Base-by-base conservation (phyloP, 257 asterid species). In the Nicotiana undulata region DNA sequence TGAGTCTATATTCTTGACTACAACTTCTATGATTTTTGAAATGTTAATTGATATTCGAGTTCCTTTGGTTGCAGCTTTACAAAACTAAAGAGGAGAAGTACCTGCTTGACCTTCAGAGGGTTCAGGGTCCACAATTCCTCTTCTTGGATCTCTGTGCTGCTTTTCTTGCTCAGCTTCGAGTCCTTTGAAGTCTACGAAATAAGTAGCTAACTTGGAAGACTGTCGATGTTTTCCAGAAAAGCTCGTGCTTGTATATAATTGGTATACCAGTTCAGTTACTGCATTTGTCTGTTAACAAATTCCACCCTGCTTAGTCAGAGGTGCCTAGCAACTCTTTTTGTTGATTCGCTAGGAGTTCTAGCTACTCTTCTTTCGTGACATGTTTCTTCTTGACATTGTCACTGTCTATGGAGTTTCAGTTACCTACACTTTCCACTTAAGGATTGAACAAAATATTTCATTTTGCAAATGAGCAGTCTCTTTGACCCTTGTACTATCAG, bases 141-240 rank as follows among this genome's bases (percentile, higher is more conserved):
- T 95, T 93, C 82, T 90, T 95, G 84, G 97, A 95, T 79, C 90
- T 95, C 24, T 95, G 98, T 81, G 95, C 98, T 6, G 95, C 99
- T 63, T 92, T 95, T 65, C 97, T 93, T 68, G 91, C 97, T 40
- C 97, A 93, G 92, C 97, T 94, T 79, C 92, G 91, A 3, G 97
- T 95, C 26, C 97, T 90, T 18, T 93, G 85, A 91, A 63, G 28
- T 37, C 46, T 20, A 49, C 3, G 59, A 22, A 72, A 75, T 61
- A 44, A 4, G 75, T 29, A 55, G 76, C 53, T n/a, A 80, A 26
- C 74, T 63, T 61, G 79, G 74, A 82, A 65, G 31, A 29, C 56
- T 64, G 32, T 79, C 63, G 75, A 66, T 44, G 84, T 74, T 64
- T 79, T 79, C 65, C 80, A 78, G 67, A 32, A 82, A 84, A 77